Base-by-base conservation (phyloP, 2,329 filamentous ascomycete species). In the Cladosporium sp. region DNA sequence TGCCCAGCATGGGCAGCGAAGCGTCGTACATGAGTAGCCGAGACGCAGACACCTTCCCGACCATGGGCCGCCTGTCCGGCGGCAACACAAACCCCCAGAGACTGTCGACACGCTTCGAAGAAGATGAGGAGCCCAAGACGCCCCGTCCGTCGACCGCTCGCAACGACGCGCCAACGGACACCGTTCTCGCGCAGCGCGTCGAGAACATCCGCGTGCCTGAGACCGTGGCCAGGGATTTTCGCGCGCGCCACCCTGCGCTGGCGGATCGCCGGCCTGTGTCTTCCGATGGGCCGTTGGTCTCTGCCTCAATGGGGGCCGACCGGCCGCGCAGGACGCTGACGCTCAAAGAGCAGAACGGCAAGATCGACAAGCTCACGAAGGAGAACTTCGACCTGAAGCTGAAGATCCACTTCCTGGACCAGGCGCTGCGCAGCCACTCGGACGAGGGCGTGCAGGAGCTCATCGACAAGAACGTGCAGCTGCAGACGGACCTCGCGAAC, bases 371-470 rank as follows among this genome's bases (percentile, higher is more conserved):
- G 54, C 78, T 97, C 2, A 95, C 89, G 55, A 98, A 98, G 72
- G 93, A 98, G 69, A 98, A 98, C 59, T 98, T 97, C 67, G 92
- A 96, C 67, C 74, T 97, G 52, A 96, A 97, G 71, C 84, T 97
- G 71, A 95, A 95, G 68, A 93, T 97, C 59, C 95, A 96, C 77
- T 98, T 96, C 66, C 79, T 98, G 45, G 95, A 92, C 63, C 89
- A 97, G 68, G 87, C 92, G 1, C 75, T 98, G 16, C 90, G 95
- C 70, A 93, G 92, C 66, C 81, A 95, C 40, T 96, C 91, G 1
- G 92, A 97, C 68, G 92, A 97, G 72, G 90, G 91, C 58, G 86
- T 98, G 68, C 95, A 95, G 72, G 92, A 96, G 68, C 95, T 96
- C 85, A 95, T 97, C 62, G 90, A 89, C 42, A 92, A 96, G 70